Base-by-base conservation (phyloP, 441 rosid genomes). In the Jatropha podagrica region DNA sequence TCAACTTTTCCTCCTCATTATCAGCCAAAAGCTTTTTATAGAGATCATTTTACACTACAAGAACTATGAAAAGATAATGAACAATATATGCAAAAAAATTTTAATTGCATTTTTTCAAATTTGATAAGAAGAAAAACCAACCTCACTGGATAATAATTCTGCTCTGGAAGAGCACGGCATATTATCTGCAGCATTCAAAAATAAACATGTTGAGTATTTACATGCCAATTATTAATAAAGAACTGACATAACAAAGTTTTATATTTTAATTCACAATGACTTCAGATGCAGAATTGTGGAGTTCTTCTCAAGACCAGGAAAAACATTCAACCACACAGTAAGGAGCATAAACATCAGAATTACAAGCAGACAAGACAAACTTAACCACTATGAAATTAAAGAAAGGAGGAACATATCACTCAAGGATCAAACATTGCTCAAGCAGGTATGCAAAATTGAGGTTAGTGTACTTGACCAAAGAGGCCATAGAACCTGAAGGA, bases 151-250 rank as follows among this genome's bases (percentile, higher is more conserved):
- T 27, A 80, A 69, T 58, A 74, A 79, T 75, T 81, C 85, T 14
- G 74, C 76, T 65, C 82, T 82, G 18, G 86, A 84, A 40, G 86
- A 82, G 80, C 81, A 86, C 7, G 88, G 85, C 84, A 86, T 80
- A 72, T 65, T 77, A 55, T 81, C 93, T 87, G 86, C 87, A 81
- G 72, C 51, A 72, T 58, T 59, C 54, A 68, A 23, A 64, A 27
- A 63, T 62, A 44, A 77, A 18, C 51, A 52, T 49, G 60, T 37
- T 48, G 4, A 75, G 51, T 23, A 38, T 68, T 60, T 26, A 20
- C 48, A n/a, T 37, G 14, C 38, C 14, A 15, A 32, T 27, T 9
- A 41, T 56, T 26, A 51, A n/a, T 41, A 54, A 18, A 42, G 58
- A 66, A 41, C 14, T 52, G 40, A 12, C 12, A 64, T 3, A 0